These are phyloP conservation scores for Litchi chinensis DNA, from an alignment of 345 rosid genomes.

Conservation along the genomic window DNA sequence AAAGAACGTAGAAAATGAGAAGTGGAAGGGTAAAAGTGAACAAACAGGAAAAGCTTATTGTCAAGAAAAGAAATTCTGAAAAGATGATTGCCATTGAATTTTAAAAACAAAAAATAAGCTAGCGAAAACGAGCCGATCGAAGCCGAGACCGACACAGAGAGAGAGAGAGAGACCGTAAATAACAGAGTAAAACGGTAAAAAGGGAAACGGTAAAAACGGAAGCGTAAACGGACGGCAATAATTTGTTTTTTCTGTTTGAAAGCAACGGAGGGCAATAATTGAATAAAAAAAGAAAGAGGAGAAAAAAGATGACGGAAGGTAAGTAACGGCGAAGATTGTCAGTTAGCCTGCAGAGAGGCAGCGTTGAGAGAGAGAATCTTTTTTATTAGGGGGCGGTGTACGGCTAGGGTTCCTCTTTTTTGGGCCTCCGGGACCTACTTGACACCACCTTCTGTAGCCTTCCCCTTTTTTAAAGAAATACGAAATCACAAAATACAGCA, in stretches of 20 bases:
- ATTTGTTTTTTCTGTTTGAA: background rate
- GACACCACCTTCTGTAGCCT: too few relatives aligned
- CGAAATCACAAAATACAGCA: too few relatives aligned
- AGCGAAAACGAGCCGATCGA: conserved; percentile 24
- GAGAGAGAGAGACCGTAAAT: background rate
- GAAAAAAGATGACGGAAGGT: conserved; percentile 34
- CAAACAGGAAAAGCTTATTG: background rate
- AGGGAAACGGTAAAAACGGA: background rate
- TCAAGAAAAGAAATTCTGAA: background rate
- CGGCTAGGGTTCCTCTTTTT: conserved; percentile 18
- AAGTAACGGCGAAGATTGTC: conserved; percentile 44
- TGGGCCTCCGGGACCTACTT: conserved; percentile 20
- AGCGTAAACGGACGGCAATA: background rate
- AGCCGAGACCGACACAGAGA: conserved; percentile 7
- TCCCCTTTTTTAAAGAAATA: too few relatives aligned
- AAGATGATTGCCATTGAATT: background rate
- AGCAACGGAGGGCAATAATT: background rate
- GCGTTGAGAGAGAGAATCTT: conserved; percentile 31
- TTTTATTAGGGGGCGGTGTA: conserved; percentile 22
- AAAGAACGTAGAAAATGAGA: background rate
- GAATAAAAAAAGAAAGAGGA: background rate
- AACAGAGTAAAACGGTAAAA: background rate
- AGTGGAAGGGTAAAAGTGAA: background rate
- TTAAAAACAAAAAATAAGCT: background rate
- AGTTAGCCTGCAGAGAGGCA: conserved; percentile 24